Evolutionary conservation across 495 filamentous ascomycete species (phyloP), one percentile per base, ranked within the genome.

Genomic region (Saxispiralis lemnorum): DNA sequence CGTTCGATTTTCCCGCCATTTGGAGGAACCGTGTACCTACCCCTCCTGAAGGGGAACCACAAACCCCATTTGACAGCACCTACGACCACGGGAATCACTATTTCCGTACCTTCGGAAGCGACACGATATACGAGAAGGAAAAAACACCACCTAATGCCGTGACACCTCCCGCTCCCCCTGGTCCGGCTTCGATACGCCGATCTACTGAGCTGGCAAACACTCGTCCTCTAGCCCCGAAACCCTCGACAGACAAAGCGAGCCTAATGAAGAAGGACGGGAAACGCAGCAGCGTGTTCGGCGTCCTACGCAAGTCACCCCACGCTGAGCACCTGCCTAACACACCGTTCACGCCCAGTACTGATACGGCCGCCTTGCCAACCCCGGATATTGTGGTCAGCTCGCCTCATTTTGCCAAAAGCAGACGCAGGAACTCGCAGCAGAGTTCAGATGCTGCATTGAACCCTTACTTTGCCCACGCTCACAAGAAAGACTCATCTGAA

Each of bases 1-100:
- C 24, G 5, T 28, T 28, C 9, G 24, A 28, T 28, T 4, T 9
- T 28, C 24, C 24, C 24, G 24, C 24, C 4, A 9, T 28, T 28
- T 28, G 24, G 24, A 28, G 9, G 9, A 9, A 28, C 24, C 24
- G 24, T 9, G 9, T 28, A 9, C 24, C 24, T 15, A 52, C 49
- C 13, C 49, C 50, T 6, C 50, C 50, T 12, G 46, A 53, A 20
- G 33, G 20, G 1, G 50, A 53, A 2, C 50, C 50, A 6, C 21
- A 31, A 7, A 21, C 43, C 14, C 41, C 50, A 1, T 6, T 7
- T 1, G 21, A 18, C 10, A 20, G 31, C 2, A 31, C 15, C 2
- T 45, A 39, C 7, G 7, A 18, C 14, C 38, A 34, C 24, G 45
- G 46, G 15, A 32, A 45, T n/a, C 43, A 42, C 20, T 49, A 49